Base-by-base conservation (phyloP, 257 asterid species). In the Solanum rostratum region DNA sequence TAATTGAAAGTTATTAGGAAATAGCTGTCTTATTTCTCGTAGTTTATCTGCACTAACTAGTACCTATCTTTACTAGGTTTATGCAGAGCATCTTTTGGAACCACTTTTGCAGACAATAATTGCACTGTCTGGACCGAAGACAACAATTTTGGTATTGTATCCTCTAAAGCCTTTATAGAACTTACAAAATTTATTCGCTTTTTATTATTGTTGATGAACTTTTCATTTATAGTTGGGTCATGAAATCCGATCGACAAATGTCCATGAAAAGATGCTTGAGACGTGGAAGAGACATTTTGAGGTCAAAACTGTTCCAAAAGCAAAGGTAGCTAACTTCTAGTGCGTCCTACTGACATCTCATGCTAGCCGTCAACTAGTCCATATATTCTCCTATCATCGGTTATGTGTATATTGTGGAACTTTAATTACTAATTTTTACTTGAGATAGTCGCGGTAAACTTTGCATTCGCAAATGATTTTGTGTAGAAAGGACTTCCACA, bases 71-170 rank as follows among this genome's bases (percentile, higher is more conserved):
- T 10, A 78, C 87, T 89, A 96, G 99, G 99, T 97, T 79, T 97
- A 97, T 83, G 92, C 98, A 10, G 98, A 97, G 90, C 98, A 97
- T 89, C 98, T 95, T 69, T 86, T 97, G 92, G 96, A 97, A 79
- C 99, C 98, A 84, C 97, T 97, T 84, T 81, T 95, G 91, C 95
- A 90, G 92, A 97, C 99, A 11, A 87, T 97, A 81, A 91, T 93
- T 87, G 86, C 96, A 60, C 88, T 97, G 63, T 91, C 98, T 20
- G 98, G 98, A 87, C 95, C 97, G 10, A 94, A 90, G 90, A 97
- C 99, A 19, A 91, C 93, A 74, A 89, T 94, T 85, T 76, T 97
- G 98, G 98, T 96, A 94, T 16, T 85, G 85, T 76, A 18, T 84
- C 33, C 60, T 78, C 52, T 14, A 55, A 68, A 43, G 7, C 53